phyloP scores from a whole-genome alignment of 2,329 filamentous ascomycete genomes.

The Colletotrichum karsti region DNA sequence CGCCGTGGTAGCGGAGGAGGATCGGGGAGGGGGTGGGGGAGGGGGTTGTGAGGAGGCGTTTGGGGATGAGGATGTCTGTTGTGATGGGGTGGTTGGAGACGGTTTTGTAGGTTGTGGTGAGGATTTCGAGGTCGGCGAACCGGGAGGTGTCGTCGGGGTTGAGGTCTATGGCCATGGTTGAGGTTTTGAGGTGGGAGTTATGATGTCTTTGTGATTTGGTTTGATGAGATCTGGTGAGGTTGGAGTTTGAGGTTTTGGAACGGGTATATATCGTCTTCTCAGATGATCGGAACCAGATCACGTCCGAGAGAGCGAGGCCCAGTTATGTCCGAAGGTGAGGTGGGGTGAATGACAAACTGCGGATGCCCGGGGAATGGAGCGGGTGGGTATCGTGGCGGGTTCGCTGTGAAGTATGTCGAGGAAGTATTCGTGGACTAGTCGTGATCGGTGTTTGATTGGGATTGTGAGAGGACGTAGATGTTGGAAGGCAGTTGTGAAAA shows the following conservation, averaged over 20 bases:
- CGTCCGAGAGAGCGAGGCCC: background rate
- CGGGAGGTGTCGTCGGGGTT: conserved; percentile 4
- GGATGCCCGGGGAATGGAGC: background rate
- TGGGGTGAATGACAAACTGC: background rate
- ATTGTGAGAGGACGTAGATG: too few species aligned
- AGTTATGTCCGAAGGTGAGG: background rate
- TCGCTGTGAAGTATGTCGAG: background rate
- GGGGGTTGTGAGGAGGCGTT: conserved; percentile 29
- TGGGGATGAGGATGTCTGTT: conserved; percentile 35
- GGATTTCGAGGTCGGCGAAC: background rate
- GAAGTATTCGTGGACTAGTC: too few species aligned
- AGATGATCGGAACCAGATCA: background rate
- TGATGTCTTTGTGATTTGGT: background rate
- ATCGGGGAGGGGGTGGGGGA: background rate
- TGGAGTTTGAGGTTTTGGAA: background rate
- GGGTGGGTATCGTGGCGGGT: background rate
- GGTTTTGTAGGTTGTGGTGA: conserved; percentile 4
- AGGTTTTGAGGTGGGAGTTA: background rate
- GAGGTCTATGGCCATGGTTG: background rate
- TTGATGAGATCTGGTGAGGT: background rate
- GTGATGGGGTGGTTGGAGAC: background rate
- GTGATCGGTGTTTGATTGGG: too few species aligned
- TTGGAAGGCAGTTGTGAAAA: too few species aligned
- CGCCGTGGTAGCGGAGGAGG: conserved; percentile 35
- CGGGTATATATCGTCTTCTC: background rate